Percentiles rank a stretch among this genome's conserved stretches.
phyloP scores from a whole-genome alignment of 2,329 filamentous ascomycete species.

The Aspergillus quadricinctus region DNA sequence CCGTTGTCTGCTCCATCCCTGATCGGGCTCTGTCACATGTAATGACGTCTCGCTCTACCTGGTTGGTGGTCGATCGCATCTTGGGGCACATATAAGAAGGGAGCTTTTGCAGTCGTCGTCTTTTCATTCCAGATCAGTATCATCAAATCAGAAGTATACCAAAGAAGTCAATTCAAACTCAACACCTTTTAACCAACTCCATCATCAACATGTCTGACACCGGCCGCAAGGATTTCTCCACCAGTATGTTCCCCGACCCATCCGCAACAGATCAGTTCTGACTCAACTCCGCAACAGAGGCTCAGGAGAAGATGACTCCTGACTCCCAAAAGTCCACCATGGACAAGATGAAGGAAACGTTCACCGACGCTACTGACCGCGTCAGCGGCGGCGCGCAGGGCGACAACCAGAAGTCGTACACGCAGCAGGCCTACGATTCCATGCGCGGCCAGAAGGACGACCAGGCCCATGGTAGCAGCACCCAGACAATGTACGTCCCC shows the following conservation, averaged over 20 bases:
- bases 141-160: neutral
- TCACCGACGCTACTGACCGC: conserved; percentile 56
- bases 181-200: neutral
- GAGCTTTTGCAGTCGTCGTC: neutral
- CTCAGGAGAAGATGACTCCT: conserved; percentile 54
- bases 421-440: conserved; percentile 49
- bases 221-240: conserved; percentile 58
- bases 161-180: neutral
- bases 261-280: conserved; percentile 18
- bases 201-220: conserved; percentile 56
- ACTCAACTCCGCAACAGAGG: conserved; percentile 35
- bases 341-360: conserved; percentile 54
- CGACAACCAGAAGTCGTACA: conserved; percentile 52
- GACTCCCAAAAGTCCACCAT: conserved; percentile 58
- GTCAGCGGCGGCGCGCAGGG: conserved; percentile 47
- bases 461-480: conserved; percentile 41
- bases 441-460: conserved; percentile 33
- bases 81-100: neutral
- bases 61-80: neutral
- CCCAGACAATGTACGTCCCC: conserved; percentile 38
- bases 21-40: neutral
- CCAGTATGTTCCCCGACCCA: conserved; percentile 34
- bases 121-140: neutral
- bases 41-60: neutral
- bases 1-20: neutral